These are phyloP conservation scores for Fusarium sp. DNA, from an alignment of 2,329 filamentous ascomycete genomes.

Conservation along the genomic window DNA sequence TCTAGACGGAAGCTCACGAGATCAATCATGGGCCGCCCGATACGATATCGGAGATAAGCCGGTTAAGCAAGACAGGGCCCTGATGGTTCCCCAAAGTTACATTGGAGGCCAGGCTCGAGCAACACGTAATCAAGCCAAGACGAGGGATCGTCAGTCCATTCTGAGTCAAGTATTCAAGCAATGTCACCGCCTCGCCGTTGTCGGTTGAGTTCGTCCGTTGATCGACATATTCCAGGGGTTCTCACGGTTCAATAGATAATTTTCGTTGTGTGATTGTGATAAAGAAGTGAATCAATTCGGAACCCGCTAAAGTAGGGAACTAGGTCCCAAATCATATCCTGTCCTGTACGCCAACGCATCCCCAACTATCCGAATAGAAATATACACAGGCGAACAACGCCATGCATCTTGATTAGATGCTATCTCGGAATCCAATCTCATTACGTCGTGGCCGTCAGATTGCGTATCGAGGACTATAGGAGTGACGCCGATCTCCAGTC, in stretches of 20 bases:
- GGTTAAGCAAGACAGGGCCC: conserved; percentile 29
- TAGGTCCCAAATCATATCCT: conserved; percentile 41
- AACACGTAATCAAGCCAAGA: conserved; percentile 45
- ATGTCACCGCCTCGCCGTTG: conserved; percentile 37
- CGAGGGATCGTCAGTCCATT: conserved; percentile 41
- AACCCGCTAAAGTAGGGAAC: conserved; percentile 37
- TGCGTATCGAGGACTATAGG: conserved; percentile 16
- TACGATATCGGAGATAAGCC: conserved; percentile 52
- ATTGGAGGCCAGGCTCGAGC: conserved; percentile 22
- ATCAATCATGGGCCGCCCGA: conserved; percentile 38
- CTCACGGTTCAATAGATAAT: conserved; percentile 4
- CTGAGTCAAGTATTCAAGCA: conserved; percentile 38
- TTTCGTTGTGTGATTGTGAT: conserved; percentile 21
- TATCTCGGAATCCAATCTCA: conserved; percentile 40
- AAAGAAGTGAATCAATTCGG: conserved; percentile 43
- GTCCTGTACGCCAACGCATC: conserved; percentile 49
- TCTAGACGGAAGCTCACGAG: conserved; percentile 43
- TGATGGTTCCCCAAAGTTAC: conserved; percentile 10
- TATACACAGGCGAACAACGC: conserved; percentile 46
- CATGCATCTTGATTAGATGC: conserved; percentile 39
- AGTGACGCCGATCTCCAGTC: conserved; percentile 41
- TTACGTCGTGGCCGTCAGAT: conserved; percentile 48
- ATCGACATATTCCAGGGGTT: conserved; percentile 9
- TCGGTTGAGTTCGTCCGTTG: conserved; percentile 16
- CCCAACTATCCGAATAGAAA: conserved; percentile 40